A percentile compares a stretch with the other conserved stretches of the same genome.
Evolutionary conservation across 1,284 basidiomycete genomes (phyloP).

Genomic region (Cutaneotrichosporon arboriforme): DNA sequence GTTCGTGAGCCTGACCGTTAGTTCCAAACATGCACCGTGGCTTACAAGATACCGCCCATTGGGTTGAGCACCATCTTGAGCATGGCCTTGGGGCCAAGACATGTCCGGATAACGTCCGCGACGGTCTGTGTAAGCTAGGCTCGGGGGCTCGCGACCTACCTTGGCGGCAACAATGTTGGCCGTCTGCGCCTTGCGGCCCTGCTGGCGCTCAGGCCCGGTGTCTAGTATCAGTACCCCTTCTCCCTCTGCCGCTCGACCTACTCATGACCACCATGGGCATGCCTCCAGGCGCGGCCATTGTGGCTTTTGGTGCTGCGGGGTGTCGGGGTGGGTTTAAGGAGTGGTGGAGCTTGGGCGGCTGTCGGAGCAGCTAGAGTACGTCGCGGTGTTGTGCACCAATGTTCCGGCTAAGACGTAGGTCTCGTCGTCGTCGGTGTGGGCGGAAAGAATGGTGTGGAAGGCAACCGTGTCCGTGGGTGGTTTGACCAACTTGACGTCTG

Average conservation of each 20-base stretch:
- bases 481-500: not conserved
- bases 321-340: not conserved
- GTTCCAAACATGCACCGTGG: not conserved
- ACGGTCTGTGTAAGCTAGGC: conserved; percentile 63
- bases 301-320: conserved; percentile 3
- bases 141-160: conserved; percentile 50
- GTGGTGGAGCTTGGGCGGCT: not conserved
- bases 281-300: conserved; percentile 30
- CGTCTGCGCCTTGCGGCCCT: conserved; percentile 90
- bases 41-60: conserved; percentile 91
- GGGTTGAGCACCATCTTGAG: conserved; percentile 99
- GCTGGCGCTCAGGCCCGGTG: conserved; percentile 86
- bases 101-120: conserved; percentile 97
- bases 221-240: conserved; percentile 54
- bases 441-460: conserved; percentile 1
- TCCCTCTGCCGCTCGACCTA: conserved; percentile 25
- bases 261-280: conserved; percentile 53
- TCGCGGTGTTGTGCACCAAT: no score
- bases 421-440: not conserved
- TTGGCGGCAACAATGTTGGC: conserved; percentile 98
- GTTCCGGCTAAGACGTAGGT: no score
- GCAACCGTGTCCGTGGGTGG: not conserved
- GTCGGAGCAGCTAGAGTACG: not conserved
- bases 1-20: conserved; percentile 72
- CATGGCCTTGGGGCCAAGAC: conserved; percentile 96